Conservation (phyloP, 148 eudicot species). For the Agrostemma githago region DNA sequence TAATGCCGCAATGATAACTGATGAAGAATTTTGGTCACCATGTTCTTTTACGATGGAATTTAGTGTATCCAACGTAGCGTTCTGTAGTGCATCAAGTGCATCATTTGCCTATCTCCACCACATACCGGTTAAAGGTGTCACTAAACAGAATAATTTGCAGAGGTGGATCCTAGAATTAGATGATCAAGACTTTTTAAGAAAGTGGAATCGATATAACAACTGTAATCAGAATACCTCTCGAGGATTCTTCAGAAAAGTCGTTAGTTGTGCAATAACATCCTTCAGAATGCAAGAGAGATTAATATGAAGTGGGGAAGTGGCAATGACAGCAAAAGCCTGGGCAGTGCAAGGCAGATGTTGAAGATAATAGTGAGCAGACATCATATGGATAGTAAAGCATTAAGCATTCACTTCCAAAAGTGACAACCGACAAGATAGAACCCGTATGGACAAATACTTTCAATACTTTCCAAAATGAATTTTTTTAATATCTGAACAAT, state of each 20-base stretch:
- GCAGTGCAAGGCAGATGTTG: conserved; percentile 16
- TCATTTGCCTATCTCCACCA: conserved; percentile 68
- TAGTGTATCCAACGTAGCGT: conserved; percentile 90
- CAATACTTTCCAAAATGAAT: neutral
- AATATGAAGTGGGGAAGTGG: conserved; percentile 79
- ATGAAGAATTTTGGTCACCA: conserved; percentile 81
- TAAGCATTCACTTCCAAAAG: neutral
- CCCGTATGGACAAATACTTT: no score
- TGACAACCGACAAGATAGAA: neutral
- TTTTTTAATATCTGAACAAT: no score
- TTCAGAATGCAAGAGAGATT: conserved; percentile 82
- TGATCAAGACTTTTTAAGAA: conserved; percentile 3
- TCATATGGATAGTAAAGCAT: neutral
- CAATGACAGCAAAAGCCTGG: conserved; percentile 94
- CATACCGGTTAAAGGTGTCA: conserved; percentile 16
- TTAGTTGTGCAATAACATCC: conserved; percentile 76
- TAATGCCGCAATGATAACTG: conserved; percentile 87
- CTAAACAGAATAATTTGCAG: neutral
- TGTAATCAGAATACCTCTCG: conserved; percentile 50
- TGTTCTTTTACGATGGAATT: conserved; percentile 81
- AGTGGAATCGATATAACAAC: neutral
- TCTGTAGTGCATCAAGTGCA: conserved; percentile 46
- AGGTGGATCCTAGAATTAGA: no score
- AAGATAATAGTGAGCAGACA: neutral
- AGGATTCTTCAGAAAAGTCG: conserved; percentile 51